phyloP scores from a whole-genome alignment of 495 filamentous ascomycete genomes.

The Trichoderma parareesei region DNA sequence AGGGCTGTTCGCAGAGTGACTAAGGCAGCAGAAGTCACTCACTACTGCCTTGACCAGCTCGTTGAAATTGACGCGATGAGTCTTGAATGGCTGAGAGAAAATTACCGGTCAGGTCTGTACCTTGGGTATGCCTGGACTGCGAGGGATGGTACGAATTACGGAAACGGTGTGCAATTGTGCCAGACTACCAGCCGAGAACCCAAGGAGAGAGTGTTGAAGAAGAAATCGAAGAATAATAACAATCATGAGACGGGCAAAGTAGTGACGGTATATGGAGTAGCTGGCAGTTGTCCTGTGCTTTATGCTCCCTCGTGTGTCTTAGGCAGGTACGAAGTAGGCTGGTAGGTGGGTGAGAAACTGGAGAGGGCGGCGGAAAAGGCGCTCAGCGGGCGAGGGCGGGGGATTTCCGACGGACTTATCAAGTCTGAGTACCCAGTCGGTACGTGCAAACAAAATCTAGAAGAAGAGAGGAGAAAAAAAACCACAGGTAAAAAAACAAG shows the following conservation, averaged over 20 bases:
- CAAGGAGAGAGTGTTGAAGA: background rate
- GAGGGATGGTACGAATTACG: no score
- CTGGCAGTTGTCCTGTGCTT: background rate
- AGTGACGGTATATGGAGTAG: background rate
- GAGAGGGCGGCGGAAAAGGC: background rate
- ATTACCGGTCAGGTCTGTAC: no score
- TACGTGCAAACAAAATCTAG: background rate
- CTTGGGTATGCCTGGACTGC: no score
- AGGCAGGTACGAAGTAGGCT: background rate
- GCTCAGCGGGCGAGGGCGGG: background rate
- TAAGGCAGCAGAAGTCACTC: background rate
- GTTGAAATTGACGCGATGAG: no score
- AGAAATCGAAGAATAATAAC: background rate
- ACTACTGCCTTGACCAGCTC: no score
- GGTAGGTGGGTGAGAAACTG: background rate
- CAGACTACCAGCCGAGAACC: no score
- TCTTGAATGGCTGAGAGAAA: background rate
- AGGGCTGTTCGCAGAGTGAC: background rate
- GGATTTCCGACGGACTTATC: background rate
- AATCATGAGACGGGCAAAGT: background rate
- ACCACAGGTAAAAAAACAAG: background rate
- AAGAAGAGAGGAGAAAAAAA: background rate
- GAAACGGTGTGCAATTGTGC: no score
- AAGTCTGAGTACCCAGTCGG: background rate
- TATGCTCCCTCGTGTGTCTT: conserved; percentile 1